Evolutionary conservation across 257 asterid genomes (phyloP), one percentile per base, ranked within the genome.

Genomic region (Nicotiana obtusifolia): DNA sequence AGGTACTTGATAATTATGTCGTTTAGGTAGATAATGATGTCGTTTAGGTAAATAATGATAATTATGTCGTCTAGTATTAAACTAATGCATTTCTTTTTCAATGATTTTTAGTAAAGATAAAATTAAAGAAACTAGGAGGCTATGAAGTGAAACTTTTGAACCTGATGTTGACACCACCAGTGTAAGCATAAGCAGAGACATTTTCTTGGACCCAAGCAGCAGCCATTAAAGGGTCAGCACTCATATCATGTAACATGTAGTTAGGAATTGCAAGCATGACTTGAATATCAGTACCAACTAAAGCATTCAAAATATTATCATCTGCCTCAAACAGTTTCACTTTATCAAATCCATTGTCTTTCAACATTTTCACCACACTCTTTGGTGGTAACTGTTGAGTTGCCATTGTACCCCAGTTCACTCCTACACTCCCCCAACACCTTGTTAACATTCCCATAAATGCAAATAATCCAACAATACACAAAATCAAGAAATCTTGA

Each of bases 361-460:
- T 81, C 16, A 87, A 47, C 89, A 84, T 84, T 66, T 87, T 82
- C 53, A 87, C 89, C 41, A 84, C 86, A 30, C 44, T 83, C 28
- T 87, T 83, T 1, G 89, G 85, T 3, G 89, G 86, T 59, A 87
- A 52, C 62, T 77, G 80, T 54, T 84, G 86, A 19, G 83, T 84
- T 6, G 88, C 88, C 89, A 82, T 86, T 57, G 89, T 87, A 59
- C 89, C 89, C 89, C 89, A 87, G 83, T 87, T 87, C 85, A 87
- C 86, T 61, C 89, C 89, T 31, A 87, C 81, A 76, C 88, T 35
- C 10, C 81, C 68, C 1, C 24, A 71, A 47, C 78, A 22, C 1
- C 8, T 44, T 47, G 26, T 14, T 2, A 71, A 22, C 78, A 71
- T 22, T 44, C 60, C 35, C 78, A 71, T 22, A 71, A 44, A 13